Conservation (phyloP, 108 stramenopile species). For the Aurantiochytrium sp. region DNA sequence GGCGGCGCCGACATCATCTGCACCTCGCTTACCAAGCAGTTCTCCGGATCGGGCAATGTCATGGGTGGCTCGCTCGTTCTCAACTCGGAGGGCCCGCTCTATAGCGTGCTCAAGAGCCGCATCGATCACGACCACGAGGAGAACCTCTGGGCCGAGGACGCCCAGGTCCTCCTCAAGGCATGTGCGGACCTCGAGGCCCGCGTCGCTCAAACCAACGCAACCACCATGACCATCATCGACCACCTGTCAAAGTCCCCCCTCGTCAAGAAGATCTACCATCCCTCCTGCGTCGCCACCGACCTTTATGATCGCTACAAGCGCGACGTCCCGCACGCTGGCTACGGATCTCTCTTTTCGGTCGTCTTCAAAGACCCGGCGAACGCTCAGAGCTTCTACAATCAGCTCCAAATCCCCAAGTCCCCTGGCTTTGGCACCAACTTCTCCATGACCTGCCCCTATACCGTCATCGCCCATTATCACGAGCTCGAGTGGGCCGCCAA, state of each 20-base stretch:
- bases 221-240: not conserved
- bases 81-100: slow-evolving; percentile 17
- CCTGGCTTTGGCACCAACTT: slow-evolving; percentile 24
- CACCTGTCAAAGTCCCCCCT: not conserved
- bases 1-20: slow-evolving; percentile 21
- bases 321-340: not conserved
- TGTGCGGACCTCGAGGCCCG: not conserved
- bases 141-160: slow-evolving; percentile 8
- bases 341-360: slow-evolving; percentile 2
- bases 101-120: not conserved
- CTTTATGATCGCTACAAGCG: slow-evolving; percentile 18
- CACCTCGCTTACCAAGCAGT: slow-evolving; percentile 32
- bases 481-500: slow-evolving; percentile 33
- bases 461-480: slow-evolving; percentile 12
- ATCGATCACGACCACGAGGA: slow-evolving; percentile 18
- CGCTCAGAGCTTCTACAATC: not conserved
- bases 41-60: slow-evolving; percentile 34
- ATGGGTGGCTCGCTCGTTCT: slow-evolving; percentile 35
- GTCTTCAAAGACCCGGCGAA: not conserved
- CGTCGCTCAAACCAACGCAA: not conserved
- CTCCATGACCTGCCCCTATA: slow-evolving; percentile 19
- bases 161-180: slow-evolving; percentile 9
- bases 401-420: not conserved
- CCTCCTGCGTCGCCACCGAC: not conserved
- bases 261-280: not conserved